A percentile compares a stretch with the other conserved stretches of the same genome.
phyloP scores from a whole-genome alignment of 2,329 filamentous ascomycete genomes.

The Stagonosporopsis rhizophila region DNA sequence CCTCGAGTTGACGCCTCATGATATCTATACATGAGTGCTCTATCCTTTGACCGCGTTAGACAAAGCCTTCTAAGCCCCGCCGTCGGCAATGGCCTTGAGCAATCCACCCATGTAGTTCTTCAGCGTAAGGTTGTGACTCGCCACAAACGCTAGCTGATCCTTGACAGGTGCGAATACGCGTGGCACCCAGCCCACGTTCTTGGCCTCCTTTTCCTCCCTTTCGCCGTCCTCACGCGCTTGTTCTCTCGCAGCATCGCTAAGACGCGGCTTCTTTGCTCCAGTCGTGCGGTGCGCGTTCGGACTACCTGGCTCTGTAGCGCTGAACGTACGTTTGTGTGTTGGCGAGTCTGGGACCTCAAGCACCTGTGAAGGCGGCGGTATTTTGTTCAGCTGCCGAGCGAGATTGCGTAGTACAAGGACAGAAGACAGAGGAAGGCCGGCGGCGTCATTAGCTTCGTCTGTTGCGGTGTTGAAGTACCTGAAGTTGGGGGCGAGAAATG shows the following conservation, averaged over 20 bases:
- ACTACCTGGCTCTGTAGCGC: conserved; percentile 36
- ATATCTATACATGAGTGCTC: neutral
- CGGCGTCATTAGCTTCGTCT: conserved; percentile 65
- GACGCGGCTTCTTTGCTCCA: conserved; percentile 54
- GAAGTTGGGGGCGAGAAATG: conserved; percentile 34
- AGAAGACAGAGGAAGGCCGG: conserved; percentile 79
- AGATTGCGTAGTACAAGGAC: conserved; percentile 81
- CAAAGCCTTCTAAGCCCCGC: conserved; percentile 31
- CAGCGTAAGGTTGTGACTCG: conserved; percentile 67
- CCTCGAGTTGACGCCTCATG: neutral
- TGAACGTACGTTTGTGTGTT: conserved; percentile 41
- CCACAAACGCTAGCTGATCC: conserved; percentile 70
- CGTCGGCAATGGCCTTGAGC: conserved; percentile 46
- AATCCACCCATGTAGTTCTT: conserved; percentile 48
- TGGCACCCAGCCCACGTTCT: conserved; percentile 69
- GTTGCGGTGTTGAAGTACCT: conserved; percentile 56
- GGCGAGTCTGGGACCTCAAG: conserved; percentile 38
- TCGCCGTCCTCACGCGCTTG: conserved; percentile 40
- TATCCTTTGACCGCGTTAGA: neutral
- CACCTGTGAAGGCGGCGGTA: conserved; percentile 37
- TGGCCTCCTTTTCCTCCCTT: conserved; percentile 57
- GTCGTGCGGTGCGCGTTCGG: conserved; percentile 34
- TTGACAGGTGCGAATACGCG: conserved; percentile 71
- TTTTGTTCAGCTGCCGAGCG: conserved; percentile 58
- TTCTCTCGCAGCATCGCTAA: conserved; percentile 42